A percentile compares a stretch with the other conserved stretches of the same genome.
Conservation (phyloP, 148 eudicot genomes). For the Polygonum maritimum region DNA sequence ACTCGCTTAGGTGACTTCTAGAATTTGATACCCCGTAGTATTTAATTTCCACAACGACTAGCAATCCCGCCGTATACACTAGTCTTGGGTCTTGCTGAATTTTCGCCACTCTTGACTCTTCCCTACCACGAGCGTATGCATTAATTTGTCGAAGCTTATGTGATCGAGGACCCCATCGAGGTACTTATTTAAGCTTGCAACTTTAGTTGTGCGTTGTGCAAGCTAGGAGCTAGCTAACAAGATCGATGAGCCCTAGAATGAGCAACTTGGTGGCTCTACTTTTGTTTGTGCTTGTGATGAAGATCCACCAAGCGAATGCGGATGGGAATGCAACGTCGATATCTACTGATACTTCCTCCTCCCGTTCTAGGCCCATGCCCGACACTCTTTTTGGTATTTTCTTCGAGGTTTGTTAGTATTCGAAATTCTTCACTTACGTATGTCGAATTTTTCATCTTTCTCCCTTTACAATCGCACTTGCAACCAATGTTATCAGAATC, state of each 20-base stretch:
- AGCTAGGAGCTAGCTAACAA: no score
- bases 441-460: no score
- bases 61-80: background rate
- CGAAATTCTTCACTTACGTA: no score
- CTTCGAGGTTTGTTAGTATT: background rate
- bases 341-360: background rate
- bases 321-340: background rate
- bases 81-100: background rate
- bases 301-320: background rate
- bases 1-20: background rate
- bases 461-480: no score
- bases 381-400: background rate
- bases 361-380: background rate
- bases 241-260: no score
- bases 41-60: background rate
- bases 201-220: no score
- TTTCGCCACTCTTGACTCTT: background rate
- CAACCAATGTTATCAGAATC: no score
- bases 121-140: background rate
- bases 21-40: background rate
- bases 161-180: no score
- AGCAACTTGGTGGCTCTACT: no score
- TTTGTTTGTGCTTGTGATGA: background rate
- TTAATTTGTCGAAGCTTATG: no score
- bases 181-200: no score